Evolutionary conservation across 2,329 filamentous ascomycete species (phyloP), one percentile per base, ranked within the genome.

Genomic region (Claviceps spartinae): DNA sequence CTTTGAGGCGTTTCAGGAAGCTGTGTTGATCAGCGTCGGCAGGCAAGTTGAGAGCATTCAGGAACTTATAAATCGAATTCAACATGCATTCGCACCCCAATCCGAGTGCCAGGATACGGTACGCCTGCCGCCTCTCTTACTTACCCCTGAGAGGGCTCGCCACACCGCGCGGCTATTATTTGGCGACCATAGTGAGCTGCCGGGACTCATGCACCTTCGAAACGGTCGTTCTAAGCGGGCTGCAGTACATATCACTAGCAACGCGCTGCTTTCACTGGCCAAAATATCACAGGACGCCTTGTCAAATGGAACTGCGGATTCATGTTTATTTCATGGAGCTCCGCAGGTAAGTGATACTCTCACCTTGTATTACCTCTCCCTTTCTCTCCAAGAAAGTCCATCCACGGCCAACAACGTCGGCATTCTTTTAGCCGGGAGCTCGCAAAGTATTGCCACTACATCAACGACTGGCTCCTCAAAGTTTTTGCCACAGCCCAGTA

Each of bases 391-490:
- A 57, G 90, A 93, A 47, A 97, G 93, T 61, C 93, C 93, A 2
- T 98, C 93, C 0, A 98, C 93, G 0, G 93, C 93, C 0, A 98
- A 98, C 65, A 98, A 98, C 64, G 90, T 98, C 13, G 93, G 93
- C 3, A 98, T 98, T 52, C 75, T 98, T 30, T 79, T 98, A n/a
- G 93, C 93, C 5, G 88, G 93, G 52, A 86, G 97, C 20, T 93
- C 95, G 62, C 89, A 95, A 53, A 54, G 64, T 8, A 57, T 59
- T 26, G 63, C 73, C 20, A 72, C 71, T 13, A 72, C 70, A 13
- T 36, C 54, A 11, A 53, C 54, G 14, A 51, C 45, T 30, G 38
- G 54, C 36, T 52, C 48, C n/a, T 47, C 51, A 13, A 56, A 55
- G 30, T 44, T 53, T 30, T 51, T 54, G 30, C 40, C 57, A 14